These are phyloP conservation scores for Pleurozium schreberi DNA, from an alignment of 225 moss, liverwort and hornwort species.

Conservation along the genomic window DNA sequence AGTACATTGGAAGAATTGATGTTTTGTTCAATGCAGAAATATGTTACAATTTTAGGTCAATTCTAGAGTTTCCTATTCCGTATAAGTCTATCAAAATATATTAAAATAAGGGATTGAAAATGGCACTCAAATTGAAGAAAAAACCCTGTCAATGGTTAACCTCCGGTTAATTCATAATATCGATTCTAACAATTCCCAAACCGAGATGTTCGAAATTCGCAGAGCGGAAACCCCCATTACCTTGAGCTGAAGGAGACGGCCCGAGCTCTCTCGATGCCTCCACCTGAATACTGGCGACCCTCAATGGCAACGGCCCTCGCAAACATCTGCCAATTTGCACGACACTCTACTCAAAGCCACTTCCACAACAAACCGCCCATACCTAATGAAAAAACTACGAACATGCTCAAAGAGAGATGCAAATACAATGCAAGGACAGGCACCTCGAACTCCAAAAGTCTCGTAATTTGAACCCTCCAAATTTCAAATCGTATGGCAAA, in stretches of 20 bases:
- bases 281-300: slow-evolving; percentile 2
- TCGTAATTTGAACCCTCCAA: neutral
- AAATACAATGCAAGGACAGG: neutral
- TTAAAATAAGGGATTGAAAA: neutral
- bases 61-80: neutral
- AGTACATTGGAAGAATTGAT: neutral
- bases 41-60: neutral
- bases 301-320: neutral
- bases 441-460: neutral
- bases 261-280: neutral
- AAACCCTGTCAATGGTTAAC: neutral
- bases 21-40: neutral
- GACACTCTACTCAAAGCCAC: neutral
- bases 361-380: neutral
- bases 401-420: neutral
- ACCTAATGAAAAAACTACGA: neutral
- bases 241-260: slow-evolving; percentile 27
- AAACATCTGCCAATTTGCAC: slow-evolving; percentile 11
- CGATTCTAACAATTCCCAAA: neutral
- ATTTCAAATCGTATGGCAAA: neutral
- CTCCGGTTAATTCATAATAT: neutral
- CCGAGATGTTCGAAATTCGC: neutral
- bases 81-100: neutral
- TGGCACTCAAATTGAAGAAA: neutral
- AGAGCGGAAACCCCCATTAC: neutral